Evolutionary conservation across 2,329 filamentous ascomycete genomes (phyloP), one percentile per base, ranked within the genome.

Genomic region (Colletotrichum higginsianum): DNA sequence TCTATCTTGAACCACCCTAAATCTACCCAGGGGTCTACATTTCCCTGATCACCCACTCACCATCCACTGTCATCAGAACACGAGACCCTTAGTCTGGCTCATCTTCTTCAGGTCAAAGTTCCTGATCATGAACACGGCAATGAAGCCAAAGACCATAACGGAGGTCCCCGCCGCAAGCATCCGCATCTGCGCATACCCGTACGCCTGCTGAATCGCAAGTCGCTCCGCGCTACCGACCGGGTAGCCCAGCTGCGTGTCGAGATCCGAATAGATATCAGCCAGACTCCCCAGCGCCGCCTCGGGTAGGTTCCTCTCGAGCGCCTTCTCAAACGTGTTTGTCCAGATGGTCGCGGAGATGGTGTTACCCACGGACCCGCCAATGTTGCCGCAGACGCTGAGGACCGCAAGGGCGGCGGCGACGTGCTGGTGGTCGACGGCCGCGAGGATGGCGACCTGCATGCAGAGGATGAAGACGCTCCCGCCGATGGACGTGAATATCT

Each of bases 401-500:
- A 87, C 75, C 0, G 86, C 84, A 23, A 88, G 80, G 2, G 81
- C 83, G 4, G 84, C 84, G 35, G 88, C 87, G 6, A 90, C 82
- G 52, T 89, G 84, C 62, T 87, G 83, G 61, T 89, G 88, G 68
- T 85, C 85, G 18, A 86, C 86, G 3, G 86, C 84, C 0, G 87
- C 83, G 79, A 91, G 87, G 50, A 91, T 85, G 6, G 88, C 87
- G 74, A 92, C 86, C 71, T 91, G 86, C 73, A 88, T 82, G 66
- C 84, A 83, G 21, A 88, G 75, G 55, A 81, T 75, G 26, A 77
- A 71, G 2, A 68, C 67, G 5, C 69, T 71, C 18, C 66, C 73
- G 1, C 70, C 73, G 8, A 86, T 83, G 13, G 83, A 85, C 60
- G 86, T 88, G 65, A 83, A 83, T 63, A 85, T 76, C 74, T 85